phyloP scores from a whole-genome alignment of 2,329 filamentous ascomycete species.

The Plenodomus tracheiphilus region DNA sequence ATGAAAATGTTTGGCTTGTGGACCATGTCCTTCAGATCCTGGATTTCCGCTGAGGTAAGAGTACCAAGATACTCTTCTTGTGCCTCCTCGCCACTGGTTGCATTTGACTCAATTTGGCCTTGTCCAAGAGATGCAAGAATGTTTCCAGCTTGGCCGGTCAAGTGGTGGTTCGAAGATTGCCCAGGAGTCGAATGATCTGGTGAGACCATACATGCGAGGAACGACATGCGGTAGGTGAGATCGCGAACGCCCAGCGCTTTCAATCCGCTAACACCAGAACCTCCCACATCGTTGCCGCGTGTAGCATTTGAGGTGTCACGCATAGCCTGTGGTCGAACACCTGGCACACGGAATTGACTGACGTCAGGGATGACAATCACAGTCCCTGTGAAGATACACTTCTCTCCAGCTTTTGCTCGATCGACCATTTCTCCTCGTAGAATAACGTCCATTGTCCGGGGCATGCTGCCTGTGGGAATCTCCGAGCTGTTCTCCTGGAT shows the following conservation, averaged over 20 bases:
- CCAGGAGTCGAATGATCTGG: conserved; percentile 83
- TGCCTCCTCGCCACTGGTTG: conserved; percentile 75
- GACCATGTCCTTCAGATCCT: conserved; percentile 90
- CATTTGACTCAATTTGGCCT: conserved; percentile 62
- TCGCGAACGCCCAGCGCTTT: conserved; percentile 94
- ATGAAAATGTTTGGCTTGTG: conserved; percentile 95
- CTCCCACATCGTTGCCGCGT: conserved; percentile 78
- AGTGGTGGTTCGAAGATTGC: conserved; percentile 68
- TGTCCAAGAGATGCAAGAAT: conserved; percentile 84
- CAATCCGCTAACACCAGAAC: conserved; percentile 81
- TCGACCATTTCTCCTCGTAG: conserved; percentile 96
- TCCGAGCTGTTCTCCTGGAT: conserved; percentile 98
- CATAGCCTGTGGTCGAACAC: conserved; percentile 78
- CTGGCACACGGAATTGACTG: conserved; percentile 89
- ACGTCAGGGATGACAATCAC: conserved; percentile 97
- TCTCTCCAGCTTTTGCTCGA: conserved; percentile 94
- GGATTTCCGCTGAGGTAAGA: conserved; percentile 83
- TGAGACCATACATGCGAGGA: conserved; percentile 93
- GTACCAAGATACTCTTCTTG: conserved; percentile 86
- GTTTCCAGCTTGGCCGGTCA: conserved; percentile 76
- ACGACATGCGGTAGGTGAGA: conserved; percentile 93
- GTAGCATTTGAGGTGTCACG: conserved; percentile 76
- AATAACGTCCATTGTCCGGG: conserved; percentile 95
- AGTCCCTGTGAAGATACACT: conserved; percentile 96
- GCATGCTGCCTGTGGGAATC: conserved; percentile 98